Evolutionary conservation across 1,284 basidiomycete species (phyloP).

Genomic region (Ceratobasidium sp.): DNA sequence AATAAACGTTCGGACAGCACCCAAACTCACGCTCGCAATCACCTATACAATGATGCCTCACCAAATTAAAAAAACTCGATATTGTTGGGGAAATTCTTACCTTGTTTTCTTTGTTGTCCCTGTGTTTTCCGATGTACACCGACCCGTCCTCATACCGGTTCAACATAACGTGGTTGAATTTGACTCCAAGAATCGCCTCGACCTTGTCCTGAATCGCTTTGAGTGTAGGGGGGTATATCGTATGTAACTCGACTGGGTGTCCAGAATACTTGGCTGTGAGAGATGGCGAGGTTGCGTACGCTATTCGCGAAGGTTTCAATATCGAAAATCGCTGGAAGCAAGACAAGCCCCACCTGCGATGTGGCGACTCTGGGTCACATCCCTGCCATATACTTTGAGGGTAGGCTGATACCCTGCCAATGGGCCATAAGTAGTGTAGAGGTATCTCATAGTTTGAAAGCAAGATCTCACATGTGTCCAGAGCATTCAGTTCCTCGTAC

Average conservation of each 20-base stretch:
- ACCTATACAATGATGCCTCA: constrained; percentile 57
- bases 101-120: constrained; percentile 58
- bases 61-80: neutral
- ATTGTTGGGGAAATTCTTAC: constrained; percentile 49
- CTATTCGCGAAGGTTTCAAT: constrained; percentile 47
- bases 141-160: constrained; percentile 65
- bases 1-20: constrained; percentile 64
- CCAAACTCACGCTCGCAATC: constrained; percentile 65
- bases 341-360: constrained; percentile 58
- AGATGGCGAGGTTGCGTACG: constrained; percentile 60
- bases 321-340: no score
- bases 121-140: constrained; percentile 62
- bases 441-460: neutral
- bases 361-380: constrained; percentile 62
- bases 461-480: constrained; percentile 58
- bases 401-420: constrained; percentile 62
- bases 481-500: constrained; percentile 57
- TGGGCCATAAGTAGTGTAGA: constrained; percentile 18
- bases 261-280: constrained; percentile 63
- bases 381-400: constrained; percentile 66
- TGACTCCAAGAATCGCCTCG: constrained; percentile 59
- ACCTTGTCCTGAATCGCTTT: constrained; percentile 58
- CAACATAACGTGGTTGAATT: constrained; percentile 67
- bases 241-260: constrained; percentile 59
- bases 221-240: constrained; percentile 61